These are phyloP conservation scores for Saturnispora besseyi DNA, from an alignment of 805 yeast genomes.

Conservation along the genomic window DNA sequence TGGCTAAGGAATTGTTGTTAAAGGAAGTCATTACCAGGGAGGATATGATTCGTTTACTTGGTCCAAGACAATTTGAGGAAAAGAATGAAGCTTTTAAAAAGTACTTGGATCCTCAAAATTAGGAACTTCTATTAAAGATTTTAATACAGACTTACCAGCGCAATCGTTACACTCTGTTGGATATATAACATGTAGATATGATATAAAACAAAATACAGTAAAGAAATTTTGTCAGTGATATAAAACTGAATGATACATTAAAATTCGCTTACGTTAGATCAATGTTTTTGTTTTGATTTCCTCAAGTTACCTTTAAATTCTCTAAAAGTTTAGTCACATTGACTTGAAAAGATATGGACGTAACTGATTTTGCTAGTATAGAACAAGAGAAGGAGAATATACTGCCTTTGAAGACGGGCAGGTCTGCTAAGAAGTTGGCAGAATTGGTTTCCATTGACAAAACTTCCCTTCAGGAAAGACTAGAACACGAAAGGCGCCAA, in stretches of 20 bases:
- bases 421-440: slow-evolving; percentile 53
- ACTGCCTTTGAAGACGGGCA: slow-evolving; percentile 54
- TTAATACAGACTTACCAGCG: neutral
- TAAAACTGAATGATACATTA: neutral
- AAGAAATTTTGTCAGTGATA: neutral
- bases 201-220: neutral
- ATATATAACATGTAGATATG: neutral
- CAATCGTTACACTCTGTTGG: neutral
- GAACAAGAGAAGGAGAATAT: slow-evolving; percentile 74
- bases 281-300: neutral
- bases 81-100: slow-evolving; percentile 85
- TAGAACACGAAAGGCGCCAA: slow-evolving; percentile 30
- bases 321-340: neutral
- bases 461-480: slow-evolving; percentile 10
- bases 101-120: slow-evolving; percentile 31
- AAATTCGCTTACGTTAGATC: neutral
- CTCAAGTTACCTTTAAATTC: neutral
- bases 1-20: slow-evolving; percentile 76
- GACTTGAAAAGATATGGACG: neutral
- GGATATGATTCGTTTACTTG: slow-evolving; percentile 83
- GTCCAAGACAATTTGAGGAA: slow-evolving; percentile 88
- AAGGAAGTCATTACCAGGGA: slow-evolving; percentile 91
- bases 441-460: slow-evolving; percentile 30
- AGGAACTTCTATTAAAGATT: neutral
- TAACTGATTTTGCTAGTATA: slow-evolving; percentile 27